Evolutionary conservation across 805 yeast genomes (phyloP).

Genomic region (Myxozyma sirexii): DNA sequence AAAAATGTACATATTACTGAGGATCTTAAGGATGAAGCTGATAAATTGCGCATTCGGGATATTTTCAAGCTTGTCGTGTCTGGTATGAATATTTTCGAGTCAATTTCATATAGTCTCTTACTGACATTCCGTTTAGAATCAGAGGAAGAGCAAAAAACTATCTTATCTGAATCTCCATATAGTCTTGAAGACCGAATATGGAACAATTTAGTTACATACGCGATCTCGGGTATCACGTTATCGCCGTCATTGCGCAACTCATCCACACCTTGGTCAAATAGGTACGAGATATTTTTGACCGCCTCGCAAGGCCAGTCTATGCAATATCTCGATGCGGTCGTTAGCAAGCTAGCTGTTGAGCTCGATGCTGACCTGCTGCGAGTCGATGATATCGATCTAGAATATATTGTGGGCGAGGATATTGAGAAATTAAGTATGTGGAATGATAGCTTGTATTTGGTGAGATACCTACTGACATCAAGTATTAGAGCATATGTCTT

Average conservation of each 20-base stretch:
- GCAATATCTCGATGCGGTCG: slow-evolving; percentile 25
- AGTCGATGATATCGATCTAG: slow-evolving; percentile 23
- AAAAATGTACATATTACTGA: slow-evolving; percentile 17
- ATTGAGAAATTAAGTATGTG: neutral
- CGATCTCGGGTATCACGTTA: slow-evolving; percentile 8
- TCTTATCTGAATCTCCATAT: slow-evolving; percentile 13
- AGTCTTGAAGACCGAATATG: slow-evolving; percentile 22
- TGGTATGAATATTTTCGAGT: slow-evolving; percentile 2
- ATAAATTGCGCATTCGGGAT: slow-evolving; percentile 1
- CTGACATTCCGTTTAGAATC: neutral
- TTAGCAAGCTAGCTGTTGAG: slow-evolving; percentile 19
- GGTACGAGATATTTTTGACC: slow-evolving; percentile 12
- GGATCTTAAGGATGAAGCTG: slow-evolving; percentile 1
- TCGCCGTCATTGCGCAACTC: neutral
- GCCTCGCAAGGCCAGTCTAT: slow-evolving; percentile 30
- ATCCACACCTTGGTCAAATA: slow-evolving; percentile 19
- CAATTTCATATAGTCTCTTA: neutral
- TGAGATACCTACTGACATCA: neutral
- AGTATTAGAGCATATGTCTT: neutral
- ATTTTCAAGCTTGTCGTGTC: slow-evolving; percentile 11
- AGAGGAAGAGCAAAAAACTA: slow-evolving; percentile 9
- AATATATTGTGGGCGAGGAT: slow-evolving; percentile 18
- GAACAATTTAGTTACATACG: slow-evolving; percentile 9
- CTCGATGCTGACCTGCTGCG: slow-evolving; percentile 24
- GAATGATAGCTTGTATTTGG: neutral